Evolutionary conservation across 176 grass and related monocot species (phyloP).

Genomic region (Luzula sylvatica): DNA sequence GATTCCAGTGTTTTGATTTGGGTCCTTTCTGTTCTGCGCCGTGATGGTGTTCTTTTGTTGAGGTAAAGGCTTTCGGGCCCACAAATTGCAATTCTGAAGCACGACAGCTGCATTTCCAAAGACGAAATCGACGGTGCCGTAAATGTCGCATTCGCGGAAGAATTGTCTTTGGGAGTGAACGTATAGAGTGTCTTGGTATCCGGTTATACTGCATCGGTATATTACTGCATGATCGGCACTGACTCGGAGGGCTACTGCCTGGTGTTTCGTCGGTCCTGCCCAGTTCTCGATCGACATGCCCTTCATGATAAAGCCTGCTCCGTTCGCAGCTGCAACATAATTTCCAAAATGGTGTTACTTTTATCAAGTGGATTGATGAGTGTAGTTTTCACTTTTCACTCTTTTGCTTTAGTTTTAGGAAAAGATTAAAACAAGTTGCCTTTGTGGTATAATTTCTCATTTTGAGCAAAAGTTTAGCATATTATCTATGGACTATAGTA

Average conservation of each 20-base stretch:
- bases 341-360: background rate
- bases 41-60: conserved; percentile 59
- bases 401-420: background rate
- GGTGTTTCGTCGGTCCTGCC: conserved; percentile 32
- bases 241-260: conserved; percentile 42
- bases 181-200: conserved; percentile 57
- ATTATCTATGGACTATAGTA: background rate
- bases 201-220: conserved; percentile 43
- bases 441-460: conserved; percentile 4
- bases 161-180: conserved; percentile 59
- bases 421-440: background rate
- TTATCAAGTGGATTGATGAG: background rate
- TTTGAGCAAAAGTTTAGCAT: background rate
- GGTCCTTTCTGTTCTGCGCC: conserved; percentile 39
- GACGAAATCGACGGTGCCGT: conserved; percentile 57
- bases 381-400: background rate
- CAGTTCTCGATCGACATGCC: conserved; percentile 57
- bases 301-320: conserved; percentile 38
- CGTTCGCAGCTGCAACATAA: conserved; percentile 18
- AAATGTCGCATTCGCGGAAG: conserved; percentile 53
- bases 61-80: conserved; percentile 33
- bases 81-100: conserved; percentile 66
- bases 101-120: conserved; percentile 63
- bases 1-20: conserved; percentile 62
- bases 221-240: conserved; percentile 50